These are phyloP conservation scores for Chondrus crispus DNA, from an alignment of 23 red algal species.

Conservation along the genomic window DNA sequence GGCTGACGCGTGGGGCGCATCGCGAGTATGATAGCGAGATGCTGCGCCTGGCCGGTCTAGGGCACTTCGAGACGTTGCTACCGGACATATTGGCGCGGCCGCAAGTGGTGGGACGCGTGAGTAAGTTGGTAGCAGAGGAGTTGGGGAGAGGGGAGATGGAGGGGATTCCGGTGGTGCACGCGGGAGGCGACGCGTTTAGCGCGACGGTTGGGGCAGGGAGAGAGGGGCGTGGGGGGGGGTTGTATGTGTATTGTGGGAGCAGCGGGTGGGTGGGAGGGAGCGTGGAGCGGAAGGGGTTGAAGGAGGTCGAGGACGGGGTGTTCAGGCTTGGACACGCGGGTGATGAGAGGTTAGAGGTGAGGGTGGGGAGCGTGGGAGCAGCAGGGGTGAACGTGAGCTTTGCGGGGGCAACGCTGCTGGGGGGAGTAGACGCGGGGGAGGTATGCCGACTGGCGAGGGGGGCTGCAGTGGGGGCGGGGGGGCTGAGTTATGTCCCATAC, in stretches of 20 bases:
- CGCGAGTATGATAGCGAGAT: conserved; percentile 24
- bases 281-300: background rate
- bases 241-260: conserved; percentile 45
- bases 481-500: conserved; percentile 40
- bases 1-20: conserved; percentile 18
- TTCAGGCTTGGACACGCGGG: conserved; percentile 15
- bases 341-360: background rate
- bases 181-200: conserved; percentile 48
- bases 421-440: background rate
- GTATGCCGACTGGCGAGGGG: background rate
- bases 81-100: conserved; percentile 45
- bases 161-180: conserved; percentile 46
- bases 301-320: background rate
- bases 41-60: background rate
- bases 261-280: conserved; percentile 48
- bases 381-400: conserved; percentile 7
- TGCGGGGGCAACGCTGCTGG: background rate
- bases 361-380: conserved; percentile 16
- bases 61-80: background rate
- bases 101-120: conserved; percentile 18
- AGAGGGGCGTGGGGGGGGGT: background rate
- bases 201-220: conserved; percentile 50
- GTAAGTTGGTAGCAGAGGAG: background rate
- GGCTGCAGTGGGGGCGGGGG: conserved; percentile 17
- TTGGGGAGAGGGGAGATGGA: conserved; percentile 10